These are phyloP conservation scores for Cryptococcus sp. DNA, from an alignment of 1,284 basidiomycete genomes.

Conservation along the genomic window DNA sequence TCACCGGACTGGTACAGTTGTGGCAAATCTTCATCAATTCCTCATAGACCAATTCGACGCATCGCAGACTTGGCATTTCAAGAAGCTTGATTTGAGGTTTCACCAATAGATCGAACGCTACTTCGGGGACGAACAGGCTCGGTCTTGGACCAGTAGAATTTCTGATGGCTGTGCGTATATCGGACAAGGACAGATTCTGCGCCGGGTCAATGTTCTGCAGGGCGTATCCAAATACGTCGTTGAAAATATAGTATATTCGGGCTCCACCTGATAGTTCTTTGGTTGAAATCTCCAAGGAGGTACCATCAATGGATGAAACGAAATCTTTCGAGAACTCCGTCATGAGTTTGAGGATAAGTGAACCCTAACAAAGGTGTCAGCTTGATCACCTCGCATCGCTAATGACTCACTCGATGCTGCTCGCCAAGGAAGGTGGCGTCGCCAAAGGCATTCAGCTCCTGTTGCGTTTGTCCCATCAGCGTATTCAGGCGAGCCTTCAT, in stretches of 20 bases:
- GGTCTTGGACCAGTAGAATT: conserved; percentile 97
- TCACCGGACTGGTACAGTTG: conserved; percentile 86
- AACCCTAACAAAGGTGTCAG: conserved; percentile 64
- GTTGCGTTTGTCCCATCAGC: conserved; percentile 97
- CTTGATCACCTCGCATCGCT: neutral
- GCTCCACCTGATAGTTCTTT: conserved; percentile 98
- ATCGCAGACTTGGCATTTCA: conserved; percentile 88
- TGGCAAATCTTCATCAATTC: conserved; percentile 99
- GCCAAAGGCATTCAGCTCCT: conserved; percentile 94
- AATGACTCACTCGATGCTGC: conserved; percentile 66
- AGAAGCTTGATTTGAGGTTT: conserved; percentile 98
- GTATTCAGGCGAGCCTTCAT: conserved; percentile 99
- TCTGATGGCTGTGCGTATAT: conserved; percentile 96
- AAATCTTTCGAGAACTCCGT: conserved; percentile 99
- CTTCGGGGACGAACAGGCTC: conserved; percentile 94
- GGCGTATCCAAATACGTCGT: conserved; percentile 94
- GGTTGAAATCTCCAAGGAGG: conserved; percentile 94
- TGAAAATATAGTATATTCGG: conserved; percentile 99
- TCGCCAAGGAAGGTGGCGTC: conserved; percentile 92
- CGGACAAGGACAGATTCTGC: conserved; percentile 84
- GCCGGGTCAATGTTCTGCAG: conserved; percentile 89
- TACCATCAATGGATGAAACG: conserved; percentile 95
- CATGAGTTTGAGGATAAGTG: conserved; percentile 90
- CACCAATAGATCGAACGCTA: conserved; percentile 94
- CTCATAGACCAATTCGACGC: conserved; percentile 98